phyloP scores from a whole-genome alignment of 2,329 filamentous ascomycete species.

The Aspergillus thermomutatus region DNA sequence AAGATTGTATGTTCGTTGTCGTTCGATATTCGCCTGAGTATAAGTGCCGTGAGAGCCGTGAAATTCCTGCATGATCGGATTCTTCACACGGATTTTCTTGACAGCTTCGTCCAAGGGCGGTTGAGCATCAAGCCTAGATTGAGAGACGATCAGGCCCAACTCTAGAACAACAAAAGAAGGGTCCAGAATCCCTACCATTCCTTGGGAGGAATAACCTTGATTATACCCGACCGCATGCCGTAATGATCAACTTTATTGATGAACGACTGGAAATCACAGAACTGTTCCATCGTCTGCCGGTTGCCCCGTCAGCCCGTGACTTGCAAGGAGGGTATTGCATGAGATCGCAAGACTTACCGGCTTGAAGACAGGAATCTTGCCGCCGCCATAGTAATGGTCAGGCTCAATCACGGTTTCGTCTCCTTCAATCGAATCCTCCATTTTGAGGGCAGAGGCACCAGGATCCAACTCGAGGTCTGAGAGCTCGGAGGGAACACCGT shows the following conservation, averaged over 20 bases:
- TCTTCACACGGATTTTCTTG: slow-evolving; percentile 89
- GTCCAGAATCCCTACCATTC: slow-evolving; percentile 69
- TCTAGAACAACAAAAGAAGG: neutral
- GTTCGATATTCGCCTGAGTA: slow-evolving; percentile 94
- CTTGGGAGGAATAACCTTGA: slow-evolving; percentile 88
- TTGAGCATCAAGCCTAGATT: slow-evolving; percentile 61
- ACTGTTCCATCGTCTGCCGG: slow-evolving; percentile 77
- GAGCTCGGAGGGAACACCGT: slow-evolving; percentile 39
- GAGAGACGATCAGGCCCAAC: slow-evolving; percentile 1
- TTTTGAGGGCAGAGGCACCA: slow-evolving; percentile 21
- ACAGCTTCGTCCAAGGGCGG: slow-evolving; percentile 78
- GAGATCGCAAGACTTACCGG: slow-evolving; percentile 57
- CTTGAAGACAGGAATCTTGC: slow-evolving; percentile 88
- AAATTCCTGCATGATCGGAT: slow-evolving; percentile 97
- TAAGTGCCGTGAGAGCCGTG: slow-evolving; percentile 94
- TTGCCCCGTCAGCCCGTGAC: slow-evolving; percentile 16
- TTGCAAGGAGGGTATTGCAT: neutral
- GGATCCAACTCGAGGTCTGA: slow-evolving; percentile 42
- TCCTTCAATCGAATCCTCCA: slow-evolving; percentile 45
- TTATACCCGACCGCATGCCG: slow-evolving; percentile 95
- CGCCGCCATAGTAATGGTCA: slow-evolving; percentile 78
- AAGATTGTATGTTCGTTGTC: slow-evolving; percentile 92
- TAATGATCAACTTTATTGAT: slow-evolving; percentile 88
- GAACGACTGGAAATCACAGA: slow-evolving; percentile 88
- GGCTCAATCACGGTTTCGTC: slow-evolving; percentile 77